Evolutionary conservation across 352 stramenopile genomes (phyloP), one percentile per base, ranked within the genome.

Genomic region (Globisporangium orthogonon): DNA sequence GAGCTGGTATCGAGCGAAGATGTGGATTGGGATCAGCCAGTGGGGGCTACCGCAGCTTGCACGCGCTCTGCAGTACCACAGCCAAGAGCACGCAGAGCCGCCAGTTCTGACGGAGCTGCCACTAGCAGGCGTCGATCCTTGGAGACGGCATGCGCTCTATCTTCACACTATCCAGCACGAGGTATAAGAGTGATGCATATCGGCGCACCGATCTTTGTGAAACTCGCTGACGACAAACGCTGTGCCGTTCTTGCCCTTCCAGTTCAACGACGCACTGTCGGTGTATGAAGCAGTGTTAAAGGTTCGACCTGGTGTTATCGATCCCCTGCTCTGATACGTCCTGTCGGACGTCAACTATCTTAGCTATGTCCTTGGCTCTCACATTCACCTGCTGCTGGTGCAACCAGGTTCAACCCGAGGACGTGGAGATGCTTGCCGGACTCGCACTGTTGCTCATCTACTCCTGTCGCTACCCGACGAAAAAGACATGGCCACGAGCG

Each of bases 381-480:
- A 11, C 15, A 31, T 11, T 50, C 43, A 37, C 4, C 43, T 31
- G 18, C 51, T 14, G 1, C 37, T 47, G 29, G 28, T 15, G 54
- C 37, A 14, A n/a, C 2, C 46, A 85, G 73, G 7, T 78, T 2
- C 54, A 37, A 4, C 66, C 78, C 7, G 11, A 72, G 2, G 70
- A 88, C 45, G 45, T 71, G 6, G 63, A 78, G 60, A 53, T 60
- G 2, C 66, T 89, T 18, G 63, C 71, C 23, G 70, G 78, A 1
- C 61, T 91, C 7, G 78, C 74, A 15, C 60, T 74, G 18, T 53
- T 89, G 17, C 70, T 91, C 39, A 63, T 77, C 30, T 76, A 74
- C 18, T 75, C 80, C 7, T 89, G 80, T 53, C 74, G 67, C 4
- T 91, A 91, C 55, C 80, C 80, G 2, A 60, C 52, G 29, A 75